Evolutionary conservation across 129 eudicot genomes (phyloP), one percentile per base, ranked within the genome.

Genomic region (Flaveria ramosissima): DNA sequence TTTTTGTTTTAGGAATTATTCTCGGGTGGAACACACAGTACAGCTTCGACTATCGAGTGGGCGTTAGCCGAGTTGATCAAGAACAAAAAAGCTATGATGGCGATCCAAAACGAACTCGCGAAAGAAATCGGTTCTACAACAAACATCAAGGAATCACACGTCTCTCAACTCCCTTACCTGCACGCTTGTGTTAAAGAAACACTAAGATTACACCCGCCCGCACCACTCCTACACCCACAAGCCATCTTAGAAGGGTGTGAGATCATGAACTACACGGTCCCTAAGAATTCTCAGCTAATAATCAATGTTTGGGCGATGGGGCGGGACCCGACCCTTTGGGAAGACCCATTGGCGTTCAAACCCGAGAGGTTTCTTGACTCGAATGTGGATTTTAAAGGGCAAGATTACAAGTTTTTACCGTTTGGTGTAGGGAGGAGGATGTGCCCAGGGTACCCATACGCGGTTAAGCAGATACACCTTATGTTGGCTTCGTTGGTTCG

Each of bases 381-480:
- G 0, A 68, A 66, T 56, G 61, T 88, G 69, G 92, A 85, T 62
- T 88, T 83, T 26, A 85, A 77, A 83, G 92, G 92, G 9, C 87
- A 88, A 39, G 76, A 85, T 81, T 85, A 76, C 62, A 83, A 80
- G 85, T 88, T 79, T 43, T 71, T 85, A 43, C 89, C 92, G 0
- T 88, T 88, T 75, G 89, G 92, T 9, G 86, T 82, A 0, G 89
- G 92, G 39, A 81, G 85, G 82, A 85, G 89, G 75, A 88, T 88
- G 86, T 88, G 89, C 43, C 92, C 92, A 0, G 92, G 92, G 23
- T 77, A 83, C 20, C 89, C 86, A 0, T 80, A 77, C 50, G 89
- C 88, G 24, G 69, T 69, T 9, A 83, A 76, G 72, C 86, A 85
- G 48, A 78, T 83, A 17, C 76, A 70, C 48, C 82, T 85, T 43